These are phyloP conservation scores for Leptographium radiaticola DNA, from an alignment of 2,329 filamentous ascomycete genomes.

Conservation along the genomic window DNA sequence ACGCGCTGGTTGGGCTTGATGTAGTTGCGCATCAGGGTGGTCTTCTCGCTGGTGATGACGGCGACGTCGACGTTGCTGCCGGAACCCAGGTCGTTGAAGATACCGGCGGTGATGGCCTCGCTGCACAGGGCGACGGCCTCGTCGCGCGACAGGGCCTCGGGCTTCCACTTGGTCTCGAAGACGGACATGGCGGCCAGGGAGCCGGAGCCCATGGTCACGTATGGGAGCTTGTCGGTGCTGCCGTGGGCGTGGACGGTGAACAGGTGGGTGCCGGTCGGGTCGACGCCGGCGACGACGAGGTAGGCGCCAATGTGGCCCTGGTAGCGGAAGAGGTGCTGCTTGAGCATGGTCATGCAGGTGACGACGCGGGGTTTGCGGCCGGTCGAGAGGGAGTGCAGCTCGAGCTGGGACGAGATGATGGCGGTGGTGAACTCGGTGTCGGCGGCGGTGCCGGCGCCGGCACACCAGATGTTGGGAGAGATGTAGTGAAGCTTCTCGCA, in stretches of 20 bases:
- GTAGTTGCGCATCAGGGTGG: conserved; percentile 82
- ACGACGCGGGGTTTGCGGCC: conserved; percentile 94
- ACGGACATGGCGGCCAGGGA: conserved; percentile 95
- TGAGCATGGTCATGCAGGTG: conserved; percentile 98
- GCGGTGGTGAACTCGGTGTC: conserved; percentile 99
- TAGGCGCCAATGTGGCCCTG: conserved; percentile 97
- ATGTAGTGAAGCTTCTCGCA: conserved; percentile 99
- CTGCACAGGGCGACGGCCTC: conserved; percentile 72
- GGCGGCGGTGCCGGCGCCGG: conserved; percentile 90
- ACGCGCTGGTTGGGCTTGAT: conserved; percentile 85
- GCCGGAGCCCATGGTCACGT: conserved; percentile 97
- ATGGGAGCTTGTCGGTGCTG: conserved; percentile 95
- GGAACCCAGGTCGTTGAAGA: conserved; percentile 96
- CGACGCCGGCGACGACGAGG: conserved; percentile 90
- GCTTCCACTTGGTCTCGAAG: conserved; percentile 93
- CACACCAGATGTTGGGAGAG: conserved; percentile 97
- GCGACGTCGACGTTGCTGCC: conserved; percentile 96
- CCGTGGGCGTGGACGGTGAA: conserved; percentile 99
- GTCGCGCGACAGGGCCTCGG: conserved; percentile 53
- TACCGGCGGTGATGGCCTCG: conserved; percentile 87
- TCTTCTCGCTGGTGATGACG: conserved; percentile 91
- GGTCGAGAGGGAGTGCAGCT: conserved; percentile 91
- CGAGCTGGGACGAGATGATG: conserved; percentile 95
- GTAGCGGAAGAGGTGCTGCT: conserved; percentile 98
- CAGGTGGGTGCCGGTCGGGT: conserved; percentile 86